Evolutionary conservation across 306 rosid genomes (phyloP), one percentile per base, ranked within the genome.

Genomic region (Hippophae rhamnoides): DNA sequence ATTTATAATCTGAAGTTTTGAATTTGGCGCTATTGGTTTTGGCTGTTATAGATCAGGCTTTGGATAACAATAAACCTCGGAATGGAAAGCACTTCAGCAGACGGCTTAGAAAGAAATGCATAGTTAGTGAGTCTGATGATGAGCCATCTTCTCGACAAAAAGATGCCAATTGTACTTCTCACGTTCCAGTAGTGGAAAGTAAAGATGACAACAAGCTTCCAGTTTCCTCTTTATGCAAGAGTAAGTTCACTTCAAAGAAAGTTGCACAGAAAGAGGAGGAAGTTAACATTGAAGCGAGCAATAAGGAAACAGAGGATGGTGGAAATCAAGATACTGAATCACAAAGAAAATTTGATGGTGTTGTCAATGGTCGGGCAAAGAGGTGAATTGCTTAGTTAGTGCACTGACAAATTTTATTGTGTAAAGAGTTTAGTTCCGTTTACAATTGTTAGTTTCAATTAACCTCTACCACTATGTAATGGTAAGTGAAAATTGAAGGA

Each of bases 101-200:
- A 57, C 76, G 79, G 68, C 89, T 82, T 13, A 73, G 78, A 64
- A 90, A 70, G 80, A 82, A 58, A 68, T 79, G 63, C 64, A 84
- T 61, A 64, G n/a, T 65, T 50, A 66, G 81, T 57, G 92, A 77
- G 53, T 82, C 68, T 54, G 61, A 84, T 26, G 84, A 77, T 44
- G 81, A 81, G 56, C 73, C 9, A 50, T 40, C 13, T 72, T 57
- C 54, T 31, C 78, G 47, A 58, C 67, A 52, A 62, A 74, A 72
- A 31, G 57, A 44, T 48, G 61, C 57, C 9, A 53, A 58, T 40
- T 56, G 62, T 59, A 47, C 41, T 42, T 44, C 10, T 45, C 25
- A 64, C 66, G 72, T 52, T 58, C 71, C 71, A 57, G 70, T 59
- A 41, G 56, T 42, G 47, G 73, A 73, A 58, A 60, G 51, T 49